These are phyloP conservation scores for Fraxinus sp. DNA, from an alignment of 305 asterid genomes.

Conservation along the genomic window DNA sequence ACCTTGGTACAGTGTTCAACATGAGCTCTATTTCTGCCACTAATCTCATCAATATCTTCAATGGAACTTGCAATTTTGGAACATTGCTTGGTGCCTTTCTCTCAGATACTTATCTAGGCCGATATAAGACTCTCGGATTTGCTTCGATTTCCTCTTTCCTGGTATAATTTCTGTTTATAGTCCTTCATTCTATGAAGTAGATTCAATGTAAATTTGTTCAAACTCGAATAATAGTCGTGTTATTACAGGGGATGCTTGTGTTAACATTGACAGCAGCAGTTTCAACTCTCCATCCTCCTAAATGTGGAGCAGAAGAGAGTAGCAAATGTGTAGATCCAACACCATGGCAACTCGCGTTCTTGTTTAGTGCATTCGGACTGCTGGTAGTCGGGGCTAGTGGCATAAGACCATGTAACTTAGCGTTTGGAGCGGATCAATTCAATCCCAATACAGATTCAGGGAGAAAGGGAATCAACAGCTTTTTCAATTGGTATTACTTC, in stretches of 20 bases:
- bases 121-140: constrained; percentile 59
- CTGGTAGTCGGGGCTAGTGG: constrained; percentile 67
- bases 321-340: constrained; percentile 50
- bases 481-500: constrained; percentile 84
- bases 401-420: constrained; percentile 75
- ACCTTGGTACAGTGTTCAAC: constrained; percentile 71
- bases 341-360: constrained; percentile 48
- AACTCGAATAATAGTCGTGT: not conserved
- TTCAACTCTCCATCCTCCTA: constrained; percentile 60
- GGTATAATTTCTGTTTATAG: constrained; percentile 28
- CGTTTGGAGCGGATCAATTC: constrained; percentile 84
- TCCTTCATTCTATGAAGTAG: not conserved
- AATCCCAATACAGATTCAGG: constrained; percentile 68
- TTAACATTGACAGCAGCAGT: constrained; percentile 57
- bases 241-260: constrained; percentile 50
- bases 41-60: constrained; percentile 52
- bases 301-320: constrained; percentile 33
- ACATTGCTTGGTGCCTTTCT: constrained; percentile 64
- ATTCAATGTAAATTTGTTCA: not conserved
- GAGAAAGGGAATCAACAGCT: constrained; percentile 61
- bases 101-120: constrained; percentile 53
- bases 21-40: constrained; percentile 50
- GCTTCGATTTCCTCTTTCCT: constrained; percentile 66
- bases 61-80: constrained; percentile 70
- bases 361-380: constrained; percentile 51